phyloP scores from a whole-genome alignment of 1,284 basidiomycete species.

The Exobasidium rhododendri region DNA sequence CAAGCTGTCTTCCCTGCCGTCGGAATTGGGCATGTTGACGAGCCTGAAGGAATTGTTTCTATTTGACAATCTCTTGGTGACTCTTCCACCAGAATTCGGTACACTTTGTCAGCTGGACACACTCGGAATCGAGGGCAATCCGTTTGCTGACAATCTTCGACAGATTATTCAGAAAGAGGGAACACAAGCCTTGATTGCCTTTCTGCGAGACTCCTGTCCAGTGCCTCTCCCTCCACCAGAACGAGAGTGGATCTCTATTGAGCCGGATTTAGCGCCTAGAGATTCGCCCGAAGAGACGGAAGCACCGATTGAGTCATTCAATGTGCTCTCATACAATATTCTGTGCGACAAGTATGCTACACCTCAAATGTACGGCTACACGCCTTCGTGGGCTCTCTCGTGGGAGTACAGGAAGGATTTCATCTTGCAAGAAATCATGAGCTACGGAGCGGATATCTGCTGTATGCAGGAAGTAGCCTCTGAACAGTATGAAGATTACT shows the following conservation, averaged over 20 bases:
- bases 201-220: constrained; percentile 81
- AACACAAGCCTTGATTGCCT: constrained; percentile 79
- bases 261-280: constrained; percentile 64
- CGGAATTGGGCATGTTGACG: constrained; percentile 87
- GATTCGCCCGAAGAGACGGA: constrained; percentile 24
- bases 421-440: constrained; percentile 81
- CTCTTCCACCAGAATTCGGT: constrained; percentile 82
- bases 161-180: constrained; percentile 87
- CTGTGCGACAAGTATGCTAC: constrained; percentile 90
- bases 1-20: constrained; percentile 72
- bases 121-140: constrained; percentile 93
- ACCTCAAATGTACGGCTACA: constrained; percentile 88
- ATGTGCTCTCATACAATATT: constrained; percentile 87
- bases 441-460: constrained; percentile 81
- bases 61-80: constrained; percentile 88
- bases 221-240: constrained; percentile 77
- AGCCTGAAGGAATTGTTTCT: constrained; percentile 86
- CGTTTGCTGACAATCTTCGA: constrained; percentile 74
- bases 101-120: constrained; percentile 88
- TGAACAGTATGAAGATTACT: constrained; percentile 90
- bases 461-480: constrained; percentile 90
- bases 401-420: constrained; percentile 94
- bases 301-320: constrained; percentile 65
- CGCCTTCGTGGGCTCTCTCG: constrained; percentile 87
- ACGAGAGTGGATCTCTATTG: constrained; percentile 75